Percentiles rank a stretch among this genome's conserved stretches.
Evolutionary conservation across 306 rosid species (phyloP).

Genomic region (Quercus ilex): DNA sequence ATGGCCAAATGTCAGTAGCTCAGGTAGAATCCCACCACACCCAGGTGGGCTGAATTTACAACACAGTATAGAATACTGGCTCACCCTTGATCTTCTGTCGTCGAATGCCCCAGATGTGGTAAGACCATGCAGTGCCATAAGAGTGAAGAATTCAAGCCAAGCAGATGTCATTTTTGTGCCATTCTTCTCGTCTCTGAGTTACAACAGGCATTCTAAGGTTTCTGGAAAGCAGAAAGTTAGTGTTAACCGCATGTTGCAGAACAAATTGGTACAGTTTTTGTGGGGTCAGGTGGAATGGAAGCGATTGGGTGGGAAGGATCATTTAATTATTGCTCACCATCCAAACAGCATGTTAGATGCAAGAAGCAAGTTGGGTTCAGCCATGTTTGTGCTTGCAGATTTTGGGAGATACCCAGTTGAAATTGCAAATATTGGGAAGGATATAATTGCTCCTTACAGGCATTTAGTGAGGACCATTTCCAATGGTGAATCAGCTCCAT

Average conservation of each 20-base stretch:
- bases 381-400: slow-evolving; percentile 92
- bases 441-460: slow-evolving; percentile 84
- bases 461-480: slow-evolving; percentile 63
- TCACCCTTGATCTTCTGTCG: slow-evolving; percentile 85
- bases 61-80: slow-evolving; percentile 92
- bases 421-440: slow-evolving; percentile 79
- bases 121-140: slow-evolving; percentile 55
- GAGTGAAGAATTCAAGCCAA: slow-evolving; percentile 74
- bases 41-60: slow-evolving; percentile 95
- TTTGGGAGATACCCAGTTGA: slow-evolving; percentile 87
- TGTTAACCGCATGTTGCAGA: slow-evolving; percentile 64
- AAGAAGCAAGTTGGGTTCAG: slow-evolving; percentile 70
- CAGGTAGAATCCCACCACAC: slow-evolving; percentile 48
- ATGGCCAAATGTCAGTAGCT: slow-evolving; percentile 68
- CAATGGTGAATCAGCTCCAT: slow-evolving; percentile 56
- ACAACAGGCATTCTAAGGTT: slow-evolving; percentile 78
- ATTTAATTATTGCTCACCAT: slow-evolving; percentile 83
- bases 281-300: slow-evolving; percentile 60
- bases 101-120: slow-evolving; percentile 34
- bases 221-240: slow-evolving; percentile 57
- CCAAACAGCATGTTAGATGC: slow-evolving; percentile 89
- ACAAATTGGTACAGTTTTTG: slow-evolving; percentile 62
- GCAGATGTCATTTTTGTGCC: slow-evolving; percentile 92
- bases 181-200: slow-evolving; percentile 85
- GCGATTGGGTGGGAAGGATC: slow-evolving; percentile 71